Conservation (phyloP, 116 monocot genomes). For the Cymodocea nodosa region DNA sequence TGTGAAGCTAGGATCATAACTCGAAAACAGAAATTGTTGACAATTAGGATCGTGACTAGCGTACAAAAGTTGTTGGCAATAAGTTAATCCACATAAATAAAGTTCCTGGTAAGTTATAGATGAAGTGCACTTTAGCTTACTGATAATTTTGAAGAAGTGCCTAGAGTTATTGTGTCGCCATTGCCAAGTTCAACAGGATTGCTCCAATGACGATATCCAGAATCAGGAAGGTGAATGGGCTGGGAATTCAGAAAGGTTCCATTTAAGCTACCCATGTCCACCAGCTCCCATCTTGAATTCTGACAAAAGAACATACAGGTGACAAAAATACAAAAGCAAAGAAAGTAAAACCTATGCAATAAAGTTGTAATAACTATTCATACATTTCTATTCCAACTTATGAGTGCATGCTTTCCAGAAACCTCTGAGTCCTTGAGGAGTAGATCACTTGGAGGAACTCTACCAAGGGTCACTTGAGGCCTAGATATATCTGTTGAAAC, state of each 20-base stretch:
- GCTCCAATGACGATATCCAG: conserved; percentile 49
- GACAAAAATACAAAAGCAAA: conserved; percentile 1
- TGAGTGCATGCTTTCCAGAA: conserved; percentile 86
- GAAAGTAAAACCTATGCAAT: neutral
- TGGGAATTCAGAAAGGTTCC: conserved; percentile 76
- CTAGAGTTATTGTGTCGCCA: conserved; percentile 81
- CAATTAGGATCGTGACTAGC: too few relatives aligned
- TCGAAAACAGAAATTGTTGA: too few relatives aligned
- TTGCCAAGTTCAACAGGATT: conserved; percentile 52
- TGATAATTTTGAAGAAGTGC: conserved; percentile 63
- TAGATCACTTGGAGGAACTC: conserved; percentile 70
- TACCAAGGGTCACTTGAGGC: conserved; percentile 72
- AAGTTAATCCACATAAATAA: too few relatives aligned
- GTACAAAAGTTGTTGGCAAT: neutral
- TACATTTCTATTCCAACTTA: conserved; percentile 84
- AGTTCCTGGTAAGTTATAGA: neutral
- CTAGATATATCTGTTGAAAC: conserved; percentile 23
- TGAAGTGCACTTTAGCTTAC: conserved; percentile 31
- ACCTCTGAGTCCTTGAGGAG: conserved; percentile 80
- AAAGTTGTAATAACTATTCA: neutral
- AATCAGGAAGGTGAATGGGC: conserved; percentile 42
- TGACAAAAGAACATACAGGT: conserved; percentile 11
- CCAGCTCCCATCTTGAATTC: conserved; percentile 73
- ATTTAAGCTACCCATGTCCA: conserved; percentile 91
- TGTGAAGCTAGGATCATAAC: too few relatives aligned